These are phyloP conservation scores for Lepidium sativum DNA, from an alignment of 345 rosid genomes.

Conservation along the genomic window DNA sequence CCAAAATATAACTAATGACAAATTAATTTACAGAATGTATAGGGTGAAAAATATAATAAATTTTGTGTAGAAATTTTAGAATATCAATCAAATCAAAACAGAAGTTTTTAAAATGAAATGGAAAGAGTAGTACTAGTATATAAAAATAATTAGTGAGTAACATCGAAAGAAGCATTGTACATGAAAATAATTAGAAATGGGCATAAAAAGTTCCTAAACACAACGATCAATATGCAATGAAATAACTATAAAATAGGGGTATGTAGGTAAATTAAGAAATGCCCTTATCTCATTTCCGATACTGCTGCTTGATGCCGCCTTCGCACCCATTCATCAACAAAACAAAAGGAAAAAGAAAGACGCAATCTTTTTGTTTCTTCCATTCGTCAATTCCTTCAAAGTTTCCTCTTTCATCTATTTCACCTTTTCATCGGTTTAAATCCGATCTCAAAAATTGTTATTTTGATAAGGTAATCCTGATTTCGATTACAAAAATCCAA, in stretches of 20 bases:
- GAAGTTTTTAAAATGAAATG: no score
- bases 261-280: not conserved
- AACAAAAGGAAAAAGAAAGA: not conserved
- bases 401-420: not conserved
- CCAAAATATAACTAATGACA: no score
- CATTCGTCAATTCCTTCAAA: not conserved
- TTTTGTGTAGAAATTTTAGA: no score
- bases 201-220: no score
- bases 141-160: no score
- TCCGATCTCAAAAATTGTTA: not conserved
- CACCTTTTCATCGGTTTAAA: not conserved
- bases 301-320: slow-evolving; percentile 3
- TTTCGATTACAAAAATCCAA: not conserved
- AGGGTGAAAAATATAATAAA: no score
- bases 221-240: no score
- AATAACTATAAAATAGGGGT: not conserved
- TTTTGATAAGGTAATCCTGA: not conserved
- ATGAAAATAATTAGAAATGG: no score
- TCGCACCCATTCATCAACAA: slow-evolving; percentile 19
- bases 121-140: no score
- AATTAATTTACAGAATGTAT: no score
- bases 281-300: slow-evolving; percentile 23
- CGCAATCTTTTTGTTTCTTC: slow-evolving; percentile 19
- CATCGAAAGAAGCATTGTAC: no score
- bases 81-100: no score